Conservation (phyloP, 1,284 basidiomycete genomes). For the Puccinia coronata region DNA sequence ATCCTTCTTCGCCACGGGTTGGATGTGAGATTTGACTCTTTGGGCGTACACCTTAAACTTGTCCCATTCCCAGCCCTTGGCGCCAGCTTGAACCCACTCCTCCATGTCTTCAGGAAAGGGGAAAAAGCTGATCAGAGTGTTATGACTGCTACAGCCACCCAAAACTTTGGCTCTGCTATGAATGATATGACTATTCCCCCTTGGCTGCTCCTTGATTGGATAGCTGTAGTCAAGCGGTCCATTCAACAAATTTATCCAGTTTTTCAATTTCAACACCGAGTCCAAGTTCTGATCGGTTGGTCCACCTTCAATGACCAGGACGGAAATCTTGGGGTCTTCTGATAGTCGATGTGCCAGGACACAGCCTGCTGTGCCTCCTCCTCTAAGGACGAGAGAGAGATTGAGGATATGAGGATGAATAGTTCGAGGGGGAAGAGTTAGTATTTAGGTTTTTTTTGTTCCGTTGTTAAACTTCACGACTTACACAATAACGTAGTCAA, state of each 20-base stretch:
- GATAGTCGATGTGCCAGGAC: slow-evolving; percentile 59
- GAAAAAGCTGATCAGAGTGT: slow-evolving; percentile 59
- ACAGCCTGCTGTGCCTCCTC: slow-evolving; percentile 57
- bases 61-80: slow-evolving; percentile 56
- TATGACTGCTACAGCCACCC: slow-evolving; percentile 59
- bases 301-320: slow-evolving; percentile 59
- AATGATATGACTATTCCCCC: slow-evolving; percentile 59
- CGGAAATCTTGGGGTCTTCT: slow-evolving; percentile 56
- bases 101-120: slow-evolving; percentile 59
- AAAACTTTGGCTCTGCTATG: slow-evolving; percentile 58
- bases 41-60: slow-evolving; percentile 58
- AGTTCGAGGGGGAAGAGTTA: background rate
- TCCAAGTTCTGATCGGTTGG: slow-evolving; percentile 55
- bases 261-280: slow-evolving; percentile 57
- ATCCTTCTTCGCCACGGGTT: slow-evolving; percentile 58
- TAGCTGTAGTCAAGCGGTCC: slow-evolving; percentile 59
- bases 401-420: too few relatives aligned
- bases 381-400: background rate
- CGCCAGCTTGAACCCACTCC: slow-evolving; percentile 55
- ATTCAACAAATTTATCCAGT: slow-evolving; percentile 59
- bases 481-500: slow-evolving; percentile 26
- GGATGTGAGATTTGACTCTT: slow-evolving; percentile 58
- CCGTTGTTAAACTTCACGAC: background rate
- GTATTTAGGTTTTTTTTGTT: background rate
- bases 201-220: slow-evolving; percentile 57